A percentile compares a stretch with the other conserved stretches of the same genome.
Conservation (phyloP, 176 grass and related monocot species). For the Elymus sibiricus region DNA sequence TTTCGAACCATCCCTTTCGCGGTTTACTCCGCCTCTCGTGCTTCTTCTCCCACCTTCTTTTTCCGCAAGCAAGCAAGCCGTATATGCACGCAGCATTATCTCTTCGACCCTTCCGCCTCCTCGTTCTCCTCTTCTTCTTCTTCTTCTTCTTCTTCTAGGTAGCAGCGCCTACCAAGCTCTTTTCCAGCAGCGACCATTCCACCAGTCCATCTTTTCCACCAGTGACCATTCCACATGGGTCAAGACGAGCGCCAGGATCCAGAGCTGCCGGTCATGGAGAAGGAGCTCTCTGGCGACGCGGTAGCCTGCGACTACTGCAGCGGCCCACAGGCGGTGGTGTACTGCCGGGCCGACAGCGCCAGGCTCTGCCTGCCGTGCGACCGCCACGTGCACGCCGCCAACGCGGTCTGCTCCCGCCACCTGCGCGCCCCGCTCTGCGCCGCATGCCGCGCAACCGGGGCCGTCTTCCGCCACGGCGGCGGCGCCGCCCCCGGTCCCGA, state of each 20-base stretch:
- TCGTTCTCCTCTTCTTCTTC: not conserved
- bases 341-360: conserved; percentile 78
- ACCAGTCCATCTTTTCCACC: not conserved
- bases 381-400: conserved; percentile 88
- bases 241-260: not conserved
- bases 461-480: conserved; percentile 47
- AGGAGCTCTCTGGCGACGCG: not conserved
- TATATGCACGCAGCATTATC: not conserved
- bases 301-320: conserved; percentile 69
- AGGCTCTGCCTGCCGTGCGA: conserved; percentile 85
- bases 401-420: conserved; percentile 88
- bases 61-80: conserved; percentile 19
- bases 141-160: not conserved
- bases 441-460: conserved; percentile 41
- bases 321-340: conserved; percentile 41
- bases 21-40: conserved; percentile 20
- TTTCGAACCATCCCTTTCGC: conserved; percentile 17
- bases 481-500: not conserved
- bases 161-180: not conserved
- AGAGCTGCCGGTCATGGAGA: not conserved
- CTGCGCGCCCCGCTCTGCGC: conserved; percentile 72
- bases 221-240: not conserved
- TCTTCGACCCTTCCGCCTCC: not conserved
- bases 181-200: not conserved
- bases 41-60: conserved; percentile 20